Percentiles rank a stretch among this genome's conserved stretches.
phyloP scores from a whole-genome alignment of 2,329 filamentous ascomycete species.

The Bipolaris gigantea region DNA sequence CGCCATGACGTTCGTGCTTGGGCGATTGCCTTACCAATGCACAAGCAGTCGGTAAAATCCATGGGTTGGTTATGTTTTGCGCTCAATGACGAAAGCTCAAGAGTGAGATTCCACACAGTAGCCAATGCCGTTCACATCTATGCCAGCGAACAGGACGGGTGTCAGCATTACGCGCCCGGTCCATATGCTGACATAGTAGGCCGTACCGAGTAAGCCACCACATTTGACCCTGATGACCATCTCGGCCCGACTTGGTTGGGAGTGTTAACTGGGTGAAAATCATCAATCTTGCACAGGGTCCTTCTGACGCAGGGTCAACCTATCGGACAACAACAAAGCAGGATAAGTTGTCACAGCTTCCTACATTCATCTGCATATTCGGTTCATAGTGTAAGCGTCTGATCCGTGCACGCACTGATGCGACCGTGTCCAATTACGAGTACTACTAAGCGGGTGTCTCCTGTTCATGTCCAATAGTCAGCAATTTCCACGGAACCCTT shows the following conservation, averaged over 20 bases:
- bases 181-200: too few relatives aligned
- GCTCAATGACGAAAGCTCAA: too few relatives aligned
- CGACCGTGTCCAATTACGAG: slow-evolving; percentile 4
- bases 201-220: too few relatives aligned
- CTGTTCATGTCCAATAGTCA: slow-evolving; percentile 2
- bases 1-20: background rate
- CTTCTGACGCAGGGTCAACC: background rate
- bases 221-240: too few relatives aligned
- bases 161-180: too few relatives aligned
- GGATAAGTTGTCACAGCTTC: background rate
- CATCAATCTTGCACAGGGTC: background rate
- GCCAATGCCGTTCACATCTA: too few relatives aligned
- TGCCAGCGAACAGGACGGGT: too few relatives aligned
- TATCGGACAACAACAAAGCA: background rate
- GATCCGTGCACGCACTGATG: background rate
- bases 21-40: background rate
- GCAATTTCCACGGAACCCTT: background rate
- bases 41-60: too few relatives aligned
- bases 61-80: too few relatives aligned
- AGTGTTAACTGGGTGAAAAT: background rate
- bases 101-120: too few relatives aligned
- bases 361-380: background rate
- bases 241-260: background rate
- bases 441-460: background rate
- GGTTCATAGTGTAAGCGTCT: background rate